A percentile compares a stretch with the other conserved stretches of the same genome.
Conservation (phyloP, 139 green algal genomes). For the Penium margaritaceum region DNA sequence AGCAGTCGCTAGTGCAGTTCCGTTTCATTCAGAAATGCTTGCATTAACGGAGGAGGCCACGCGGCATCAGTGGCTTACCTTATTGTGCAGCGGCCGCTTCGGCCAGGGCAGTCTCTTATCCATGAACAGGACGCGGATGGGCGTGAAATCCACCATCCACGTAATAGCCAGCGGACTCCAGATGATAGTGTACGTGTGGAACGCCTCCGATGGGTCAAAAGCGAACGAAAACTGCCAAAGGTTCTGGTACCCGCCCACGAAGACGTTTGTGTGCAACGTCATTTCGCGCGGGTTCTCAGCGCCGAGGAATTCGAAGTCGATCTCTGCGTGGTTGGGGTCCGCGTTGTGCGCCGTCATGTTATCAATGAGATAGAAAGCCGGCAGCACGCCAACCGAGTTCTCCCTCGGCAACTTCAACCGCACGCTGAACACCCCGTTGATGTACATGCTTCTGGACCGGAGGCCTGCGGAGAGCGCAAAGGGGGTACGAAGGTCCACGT, state of each 20-base stretch:
- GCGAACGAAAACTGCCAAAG: background rate
- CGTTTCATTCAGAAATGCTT: too few species aligned
- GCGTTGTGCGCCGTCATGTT: background rate
- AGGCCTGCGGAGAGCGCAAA: too few species aligned
- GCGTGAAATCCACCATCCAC: slow-evolving; percentile 1
- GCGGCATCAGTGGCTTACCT: too few species aligned
- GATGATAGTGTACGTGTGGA: background rate
- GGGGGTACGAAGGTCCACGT: too few species aligned
- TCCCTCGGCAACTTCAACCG: background rate
- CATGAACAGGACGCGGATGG: background rate
- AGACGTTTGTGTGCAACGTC: background rate
- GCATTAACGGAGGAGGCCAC: too few species aligned
- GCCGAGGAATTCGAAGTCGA: slow-evolving; percentile 11
- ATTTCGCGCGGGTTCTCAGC: slow-evolving; percentile 5
- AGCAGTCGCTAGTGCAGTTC: too few species aligned
- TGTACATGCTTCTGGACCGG: slow-evolving; percentile 1
- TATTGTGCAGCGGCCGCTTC: background rate
- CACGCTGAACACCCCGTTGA: slow-evolving; percentile 4
- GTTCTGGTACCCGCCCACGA: background rate
- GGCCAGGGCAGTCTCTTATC: background rate
- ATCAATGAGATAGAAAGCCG: background rate
- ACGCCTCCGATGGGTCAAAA: background rate
- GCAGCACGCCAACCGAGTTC: background rate
- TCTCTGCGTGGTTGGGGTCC: background rate
- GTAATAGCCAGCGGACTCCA: background rate